These are phyloP conservation scores for Plasmodium chabaudi DNA, from an alignment of 169 alveolate genomes.

Conservation along the genomic window DNA sequence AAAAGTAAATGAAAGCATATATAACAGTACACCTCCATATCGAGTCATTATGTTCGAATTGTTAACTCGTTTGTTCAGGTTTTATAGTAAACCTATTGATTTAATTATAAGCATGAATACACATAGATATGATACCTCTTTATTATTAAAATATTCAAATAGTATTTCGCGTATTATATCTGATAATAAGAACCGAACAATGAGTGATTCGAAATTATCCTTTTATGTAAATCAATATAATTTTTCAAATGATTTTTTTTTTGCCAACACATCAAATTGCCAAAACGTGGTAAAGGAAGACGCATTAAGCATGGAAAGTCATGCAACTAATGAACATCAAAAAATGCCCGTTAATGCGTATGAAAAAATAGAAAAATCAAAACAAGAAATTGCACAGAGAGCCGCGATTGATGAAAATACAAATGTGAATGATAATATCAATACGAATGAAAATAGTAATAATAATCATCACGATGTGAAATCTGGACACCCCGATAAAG, in stretches of 20 bases:
- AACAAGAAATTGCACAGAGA: too few species aligned
- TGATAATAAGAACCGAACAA: conserved; percentile 17
- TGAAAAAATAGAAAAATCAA: background rate
- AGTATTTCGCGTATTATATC: conserved; percentile 58
- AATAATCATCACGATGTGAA: background rate
- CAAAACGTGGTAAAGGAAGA: background rate
- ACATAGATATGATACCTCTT: conserved; percentile 69
- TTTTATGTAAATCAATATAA: conserved; percentile 37
- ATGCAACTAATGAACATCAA: background rate
- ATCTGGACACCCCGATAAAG: background rate
- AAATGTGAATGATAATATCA: background rate
- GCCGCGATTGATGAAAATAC: background rate
- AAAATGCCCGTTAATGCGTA: background rate
- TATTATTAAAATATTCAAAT: conserved; percentile 55
- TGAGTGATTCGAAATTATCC: conserved; percentile 42
- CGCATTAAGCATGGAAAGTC: background rate
- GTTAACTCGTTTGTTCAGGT: conserved; percentile 80
- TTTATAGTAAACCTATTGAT: conserved; percentile 73
- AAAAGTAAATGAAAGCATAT: conserved; percentile 78
- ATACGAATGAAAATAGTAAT: background rate
- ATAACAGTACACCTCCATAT: conserved; percentile 85
- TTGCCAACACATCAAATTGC: conserved; percentile 6
- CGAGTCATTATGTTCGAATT: conserved; percentile 84
- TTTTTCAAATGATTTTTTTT: conserved; percentile 57
- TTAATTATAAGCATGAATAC: conserved; percentile 64